These are phyloP conservation scores for Claviceps sp. DNA, from an alignment of 2,329 filamentous ascomycete genomes.

Conservation along the genomic window DNA sequence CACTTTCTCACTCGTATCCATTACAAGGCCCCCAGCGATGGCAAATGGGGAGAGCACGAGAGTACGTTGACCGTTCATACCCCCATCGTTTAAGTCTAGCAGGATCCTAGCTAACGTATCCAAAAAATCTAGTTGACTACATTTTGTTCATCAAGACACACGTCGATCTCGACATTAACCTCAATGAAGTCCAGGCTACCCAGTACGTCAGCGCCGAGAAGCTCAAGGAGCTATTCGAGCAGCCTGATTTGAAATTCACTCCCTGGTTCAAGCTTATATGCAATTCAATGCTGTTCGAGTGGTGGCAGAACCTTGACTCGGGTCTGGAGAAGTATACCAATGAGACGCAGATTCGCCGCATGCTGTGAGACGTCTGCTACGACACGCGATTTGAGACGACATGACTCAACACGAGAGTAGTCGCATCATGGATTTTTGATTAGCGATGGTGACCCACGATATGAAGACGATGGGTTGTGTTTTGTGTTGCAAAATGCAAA, in stretches of 20 bases:
- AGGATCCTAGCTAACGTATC: not conserved
- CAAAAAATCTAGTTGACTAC: slow-evolving; percentile 64
- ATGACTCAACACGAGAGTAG: not conserved
- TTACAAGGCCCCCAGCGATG: slow-evolving; percentile 93
- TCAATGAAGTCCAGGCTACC: slow-evolving; percentile 79
- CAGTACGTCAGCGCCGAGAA: slow-evolving; percentile 73
- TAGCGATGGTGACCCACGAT: not conserved
- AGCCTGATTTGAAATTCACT: slow-evolving; percentile 73
- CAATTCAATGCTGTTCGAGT: slow-evolving; percentile 92
- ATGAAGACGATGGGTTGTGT: not conserved
- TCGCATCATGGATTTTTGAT: not conserved
- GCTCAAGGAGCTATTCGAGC: slow-evolving; percentile 73
- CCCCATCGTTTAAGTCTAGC: not conserved
- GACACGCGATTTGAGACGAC: not conserved
- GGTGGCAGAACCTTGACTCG: slow-evolving; percentile 78
- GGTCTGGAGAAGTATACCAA: slow-evolving; percentile 76
- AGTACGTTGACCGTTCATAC: slow-evolving; percentile 42
- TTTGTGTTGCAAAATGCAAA: not conserved
- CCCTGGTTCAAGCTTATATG: slow-evolving; percentile 99
- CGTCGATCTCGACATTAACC: slow-evolving; percentile 68
- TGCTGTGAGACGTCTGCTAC: slow-evolving; percentile 30
- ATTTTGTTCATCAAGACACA: slow-evolving; percentile 96
- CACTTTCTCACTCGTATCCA: slow-evolving; percentile 92
- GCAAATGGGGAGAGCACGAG: slow-evolving; percentile 98
- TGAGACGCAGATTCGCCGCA: slow-evolving; percentile 77